Base-by-base conservation (phyloP, 2,329 filamentous ascomycete species). In the Ceratocystis diversiconidia region DNA sequence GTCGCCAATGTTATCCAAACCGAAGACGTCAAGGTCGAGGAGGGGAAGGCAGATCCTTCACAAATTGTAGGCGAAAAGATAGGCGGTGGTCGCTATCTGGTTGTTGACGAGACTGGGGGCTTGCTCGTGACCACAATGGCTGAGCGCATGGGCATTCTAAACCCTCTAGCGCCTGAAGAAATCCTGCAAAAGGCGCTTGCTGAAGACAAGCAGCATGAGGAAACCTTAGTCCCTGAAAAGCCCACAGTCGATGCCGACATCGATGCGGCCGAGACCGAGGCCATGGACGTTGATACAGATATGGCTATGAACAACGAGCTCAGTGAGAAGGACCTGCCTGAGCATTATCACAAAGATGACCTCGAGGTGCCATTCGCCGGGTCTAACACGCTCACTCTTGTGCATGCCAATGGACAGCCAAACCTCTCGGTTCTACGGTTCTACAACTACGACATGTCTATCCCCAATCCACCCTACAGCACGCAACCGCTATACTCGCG, bases 391-490 rank as follows among this genome's bases (percentile, higher is more conserved):
- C 84, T 90, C 69, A 95, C 91, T 0, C 74, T 95, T 63, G 76
- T 96, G 43, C 91, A 96, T 74, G 77, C 86, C 63, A 90, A 92
- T 74, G 83, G 87, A 36, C 91, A 96, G 74, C 89, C 91, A 1
- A 97, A 96, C 73, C 83, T 97, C 67, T 86, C 86, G 19, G 82
- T 94, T 61, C 82, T 99, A 22, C 89, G 89, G 73, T 95, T 96
- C 79, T 97, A 95, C 76, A 85, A 85, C 74, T 97, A 86, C 76
- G 90, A 95, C 75, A 78, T 81, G 70, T 82, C 82, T 67, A 84
- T 84, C 68, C 84, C 86, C 55, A 81, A 80, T 69, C 82, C 75
- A 10, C 79, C 71, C 59, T 74, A 79, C 64, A 79, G 82, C 15
- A 79, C 84, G 28, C 94, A 97, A 73, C 92, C 94, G 0, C 83